Conservation (phyloP, 2,329 filamentous ascomycete genomes). For the Nemania sp. region DNA sequence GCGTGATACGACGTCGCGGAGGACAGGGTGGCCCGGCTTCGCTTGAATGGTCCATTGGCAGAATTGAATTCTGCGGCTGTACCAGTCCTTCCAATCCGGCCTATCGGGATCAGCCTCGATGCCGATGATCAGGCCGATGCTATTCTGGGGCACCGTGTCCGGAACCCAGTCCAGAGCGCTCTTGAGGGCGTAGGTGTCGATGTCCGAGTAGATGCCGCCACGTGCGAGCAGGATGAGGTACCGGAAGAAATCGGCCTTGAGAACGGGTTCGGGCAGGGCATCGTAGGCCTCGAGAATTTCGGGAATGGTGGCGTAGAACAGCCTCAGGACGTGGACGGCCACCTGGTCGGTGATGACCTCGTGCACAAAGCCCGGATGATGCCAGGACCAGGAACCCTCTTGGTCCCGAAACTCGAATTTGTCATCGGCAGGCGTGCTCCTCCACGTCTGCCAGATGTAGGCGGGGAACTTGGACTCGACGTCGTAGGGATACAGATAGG, state of each 20-base stretch:
- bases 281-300: conserved; percentile 79
- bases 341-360: conserved; percentile 95
- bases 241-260: conserved; percentile 80
- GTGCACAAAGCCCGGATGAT: conserved; percentile 91
- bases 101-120: conserved; percentile 97
- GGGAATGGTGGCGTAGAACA: conserved; percentile 83
- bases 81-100: conserved; percentile 92
- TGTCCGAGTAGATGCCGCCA: conserved; percentile 79
- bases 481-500: conserved; percentile 94
- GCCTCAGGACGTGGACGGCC: conserved; percentile 76
- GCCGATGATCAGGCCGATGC: conserved; percentile 85
- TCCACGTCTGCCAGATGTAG: conserved; percentile 99
- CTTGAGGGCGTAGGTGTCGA: conserved; percentile 85
- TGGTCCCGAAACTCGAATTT: conserved; percentile 81
- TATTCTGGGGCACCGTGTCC: conserved; percentile 71
- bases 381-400: conserved; percentile 86
- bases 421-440: conserved; percentile 75
- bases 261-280: conserved; percentile 71
- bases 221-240: conserved; percentile 69
- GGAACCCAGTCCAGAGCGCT: conserved; percentile 90
- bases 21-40: conserved; percentile 90
- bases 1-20: conserved; percentile 83
- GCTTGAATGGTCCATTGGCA: conserved; percentile 99
- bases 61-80: conserved; percentile 94
- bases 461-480: conserved; percentile 87